phyloP scores from a whole-genome alignment of 2,329 filamentous ascomycete genomes.

The Aphanoascus verrucosus region DNA sequence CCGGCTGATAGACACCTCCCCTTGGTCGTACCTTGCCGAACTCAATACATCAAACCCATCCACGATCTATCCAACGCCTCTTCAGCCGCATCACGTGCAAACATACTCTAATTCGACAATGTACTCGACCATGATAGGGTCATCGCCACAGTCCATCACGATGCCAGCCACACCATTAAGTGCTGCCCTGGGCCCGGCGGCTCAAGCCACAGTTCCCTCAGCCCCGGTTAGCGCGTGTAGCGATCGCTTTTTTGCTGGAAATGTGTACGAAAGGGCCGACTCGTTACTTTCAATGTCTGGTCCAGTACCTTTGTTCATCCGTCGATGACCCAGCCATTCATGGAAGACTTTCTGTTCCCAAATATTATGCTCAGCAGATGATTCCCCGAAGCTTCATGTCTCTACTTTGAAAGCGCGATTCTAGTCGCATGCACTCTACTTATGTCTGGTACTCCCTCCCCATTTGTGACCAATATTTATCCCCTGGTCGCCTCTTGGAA shows the following conservation, averaged over 20 bases:
- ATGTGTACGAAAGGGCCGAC: constrained; percentile 41
- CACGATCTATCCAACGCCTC: constrained; percentile 28
- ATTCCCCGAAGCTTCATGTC: not conserved
- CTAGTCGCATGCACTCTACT: no score
- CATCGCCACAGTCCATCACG: constrained; percentile 42
- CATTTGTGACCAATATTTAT: not conserved
- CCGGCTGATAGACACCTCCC: constrained; percentile 56
- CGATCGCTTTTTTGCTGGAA: constrained; percentile 40
- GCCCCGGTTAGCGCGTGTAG: constrained; percentile 40
- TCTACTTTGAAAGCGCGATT: no score
- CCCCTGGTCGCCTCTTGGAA: not conserved
- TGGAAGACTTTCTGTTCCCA: no score
- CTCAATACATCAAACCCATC: constrained; percentile 27
- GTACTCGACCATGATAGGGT: constrained; percentile 19
- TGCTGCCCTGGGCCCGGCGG: constrained; percentile 77
- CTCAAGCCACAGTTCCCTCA: constrained; percentile 74
- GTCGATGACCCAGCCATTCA: constrained; percentile 21
- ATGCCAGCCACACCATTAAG: constrained; percentile 81
- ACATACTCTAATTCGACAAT: constrained; percentile 12
- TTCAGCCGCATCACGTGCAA: constrained; percentile 22
- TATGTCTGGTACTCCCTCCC: not conserved
- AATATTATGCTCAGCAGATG: not conserved
- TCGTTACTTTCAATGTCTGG: constrained; percentile 37
- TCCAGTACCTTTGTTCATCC: constrained; percentile 33
- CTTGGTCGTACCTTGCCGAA: constrained; percentile 49